A percentile compares a stretch with the other conserved stretches of the same genome.
These are phyloP conservation scores for Phaeosphaeria sp. DNA, from an alignment of 2,329 filamentous ascomycete genomes.

Conservation along the genomic window DNA sequence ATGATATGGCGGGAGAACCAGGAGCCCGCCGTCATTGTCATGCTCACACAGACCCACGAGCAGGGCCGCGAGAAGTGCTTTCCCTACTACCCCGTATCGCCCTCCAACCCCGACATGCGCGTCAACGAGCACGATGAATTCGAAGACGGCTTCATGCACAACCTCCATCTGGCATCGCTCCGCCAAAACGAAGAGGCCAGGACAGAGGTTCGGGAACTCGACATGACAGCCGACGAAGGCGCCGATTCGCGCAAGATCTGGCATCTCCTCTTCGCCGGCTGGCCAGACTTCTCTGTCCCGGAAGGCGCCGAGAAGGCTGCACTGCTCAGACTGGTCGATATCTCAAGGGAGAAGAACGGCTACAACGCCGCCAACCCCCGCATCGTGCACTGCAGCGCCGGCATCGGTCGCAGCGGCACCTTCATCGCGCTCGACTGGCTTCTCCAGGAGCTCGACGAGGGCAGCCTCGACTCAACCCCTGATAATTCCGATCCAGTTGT, in stretches of 20 bases:
- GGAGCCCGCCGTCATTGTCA: constrained; percentile 77
- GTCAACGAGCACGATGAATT: constrained; percentile 71
- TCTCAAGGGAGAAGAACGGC: constrained; percentile 67
- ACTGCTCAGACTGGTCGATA: constrained; percentile 72
- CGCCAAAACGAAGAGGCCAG: constrained; percentile 63
- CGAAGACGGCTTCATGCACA: constrained; percentile 70
- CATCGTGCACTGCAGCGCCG: constrained; percentile 77
- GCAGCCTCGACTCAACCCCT: constrained; percentile 63
- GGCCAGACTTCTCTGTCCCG: constrained; percentile 91
- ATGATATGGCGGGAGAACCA: constrained; percentile 91
- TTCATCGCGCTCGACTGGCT: constrained; percentile 97
- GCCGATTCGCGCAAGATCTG: constrained; percentile 71
- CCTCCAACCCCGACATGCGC: constrained; percentile 49
- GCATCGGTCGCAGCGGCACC: constrained; percentile 91
- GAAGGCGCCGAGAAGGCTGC: constrained; percentile 70
- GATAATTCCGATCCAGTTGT: constrained; percentile 72
- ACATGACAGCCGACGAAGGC: constrained; percentile 54
- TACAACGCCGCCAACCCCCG: constrained; percentile 67
- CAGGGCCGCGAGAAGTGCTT: constrained; percentile 81
- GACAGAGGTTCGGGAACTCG: constrained; percentile 77
- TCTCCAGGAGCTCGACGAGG: constrained; percentile 78
- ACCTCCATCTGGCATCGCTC: constrained; percentile 67
- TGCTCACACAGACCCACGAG: constrained; percentile 92
- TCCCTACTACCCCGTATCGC: constrained; percentile 76
- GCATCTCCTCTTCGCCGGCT: constrained; percentile 85